Evolutionary conservation across 2,329 filamentous ascomycete genomes (phyloP), one percentile per base, ranked within the genome.

Genomic region (Cercospora zeae-maydis): DNA sequence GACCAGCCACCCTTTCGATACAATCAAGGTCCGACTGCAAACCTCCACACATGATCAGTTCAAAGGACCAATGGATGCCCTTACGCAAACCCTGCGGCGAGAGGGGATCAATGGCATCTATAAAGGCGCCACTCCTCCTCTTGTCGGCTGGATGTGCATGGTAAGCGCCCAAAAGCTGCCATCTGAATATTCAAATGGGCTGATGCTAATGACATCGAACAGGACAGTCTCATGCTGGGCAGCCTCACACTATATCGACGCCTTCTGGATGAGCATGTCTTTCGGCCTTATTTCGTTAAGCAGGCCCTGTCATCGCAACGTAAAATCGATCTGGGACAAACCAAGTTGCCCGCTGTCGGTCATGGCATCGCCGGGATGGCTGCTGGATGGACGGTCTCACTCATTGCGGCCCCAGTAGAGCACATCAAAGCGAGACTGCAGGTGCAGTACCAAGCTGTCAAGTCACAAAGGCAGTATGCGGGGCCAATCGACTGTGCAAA

Each of bases 111-210:
- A 83, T 56, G 95, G 92, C 2, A 81, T 99, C 45, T 99, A 98
- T 83, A 99, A 80, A 93, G 67, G 67, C 9, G 67, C 67, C 14
- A 91, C 90, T 30, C 93, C 93, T 61, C 95, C 95, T 58, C 82
- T 98, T 54, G 86, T 97, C 57, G 95, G 95, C 71, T 98, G 95
- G 95, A 96, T 98, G 90, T 91, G 96, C 73, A 98, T 98, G 93
- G 95, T 27, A 27, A 27, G 24, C 24, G 3, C 24, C 24, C 3
- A 27, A 6, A 27, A 27, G 24, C 24, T 27, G 24, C 24, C 24
- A 27, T 27, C 24, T 27, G 24, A 27, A 6, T 6, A 27, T 3
- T 27, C 24, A 3, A 27, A 27, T 27, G 24, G 24, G 24, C 24
- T 27, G 24, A 3, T 27, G 24, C 24, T 27, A 27, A 27, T 27